Percentiles rank a stretch among this genome's conserved stretches.
These are phyloP conservation scores for Petasospora fabianii DNA, from an alignment of 1,139 yeast genomes.

Conservation along the genomic window DNA sequence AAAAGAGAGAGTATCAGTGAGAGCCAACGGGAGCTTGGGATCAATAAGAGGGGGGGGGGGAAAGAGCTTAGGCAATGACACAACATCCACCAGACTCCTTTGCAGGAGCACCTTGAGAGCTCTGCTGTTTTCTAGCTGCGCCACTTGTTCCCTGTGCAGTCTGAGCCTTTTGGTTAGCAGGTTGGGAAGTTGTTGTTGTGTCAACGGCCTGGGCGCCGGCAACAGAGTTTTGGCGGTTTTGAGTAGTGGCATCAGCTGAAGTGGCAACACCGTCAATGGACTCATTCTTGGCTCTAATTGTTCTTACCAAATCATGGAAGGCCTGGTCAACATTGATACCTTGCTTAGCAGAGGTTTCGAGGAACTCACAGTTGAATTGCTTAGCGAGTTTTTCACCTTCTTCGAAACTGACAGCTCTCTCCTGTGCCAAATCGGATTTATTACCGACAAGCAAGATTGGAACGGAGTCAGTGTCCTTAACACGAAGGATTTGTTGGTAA, in stretches of 20 bases:
- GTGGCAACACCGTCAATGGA: slow-evolving; percentile 9
- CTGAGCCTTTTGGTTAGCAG: slow-evolving; percentile 4
- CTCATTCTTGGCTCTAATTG: slow-evolving; percentile 44
- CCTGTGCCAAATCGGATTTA: slow-evolving; percentile 76
- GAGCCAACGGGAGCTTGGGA: too few species aligned
- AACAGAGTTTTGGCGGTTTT: slow-evolving; percentile 8
- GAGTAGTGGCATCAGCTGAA: slow-evolving; percentile 5
- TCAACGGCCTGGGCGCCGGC: slow-evolving; percentile 6
- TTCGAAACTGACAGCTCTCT: slow-evolving; percentile 76
- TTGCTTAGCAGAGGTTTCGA: slow-evolving; percentile 93
- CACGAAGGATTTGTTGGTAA: slow-evolving; percentile 80
- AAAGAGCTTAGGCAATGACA: slow-evolving; percentile 18
- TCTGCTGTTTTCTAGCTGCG: slow-evolving; percentile 13
- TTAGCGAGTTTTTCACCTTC: slow-evolving; percentile 80
- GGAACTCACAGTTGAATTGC: slow-evolving; percentile 70
- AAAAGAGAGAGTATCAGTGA: too few species aligned
- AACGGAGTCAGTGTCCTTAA: slow-evolving; percentile 72
- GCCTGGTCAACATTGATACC: slow-evolving; percentile 93
- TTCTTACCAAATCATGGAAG: slow-evolving; percentile 70
- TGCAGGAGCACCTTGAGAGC: slow-evolving; percentile 10
- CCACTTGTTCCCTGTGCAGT: slow-evolving; percentile 3
- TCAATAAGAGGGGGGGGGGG: too few species aligned
- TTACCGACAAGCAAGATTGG: slow-evolving; percentile 77
- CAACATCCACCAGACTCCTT: slow-evolving; percentile 29
- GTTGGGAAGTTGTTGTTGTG: slow-evolving; percentile 1